These are phyloP conservation scores for Plectosphaerella sp. DNA, from an alignment of 2,329 filamentous ascomycete genomes.

Conservation along the genomic window DNA sequence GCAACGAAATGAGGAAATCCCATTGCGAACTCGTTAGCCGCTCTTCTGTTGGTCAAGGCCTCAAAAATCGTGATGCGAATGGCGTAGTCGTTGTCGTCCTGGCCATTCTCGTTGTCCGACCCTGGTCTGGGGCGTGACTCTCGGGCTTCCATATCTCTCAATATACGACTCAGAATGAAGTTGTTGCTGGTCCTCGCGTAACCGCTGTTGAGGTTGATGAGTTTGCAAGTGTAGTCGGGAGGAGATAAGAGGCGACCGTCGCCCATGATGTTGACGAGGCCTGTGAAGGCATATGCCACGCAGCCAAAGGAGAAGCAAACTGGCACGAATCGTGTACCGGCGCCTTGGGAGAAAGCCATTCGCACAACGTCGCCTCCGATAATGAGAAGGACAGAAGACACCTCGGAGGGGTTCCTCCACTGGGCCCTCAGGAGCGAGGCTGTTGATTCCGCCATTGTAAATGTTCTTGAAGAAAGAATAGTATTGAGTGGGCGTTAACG, in stretches of 20 bases:
- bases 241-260: constrained; percentile 12
- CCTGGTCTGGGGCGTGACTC: not conserved
- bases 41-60: not conserved
- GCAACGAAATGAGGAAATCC: not conserved
- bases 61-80: not conserved
- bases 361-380: constrained; percentile 15
- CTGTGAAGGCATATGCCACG: constrained; percentile 14
- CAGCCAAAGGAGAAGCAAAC: constrained; percentile 19
- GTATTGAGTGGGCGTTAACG: too few species aligned
- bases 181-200: constrained; percentile 9
- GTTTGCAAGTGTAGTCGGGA: constrained; percentile 13
- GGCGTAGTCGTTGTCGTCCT: not conserved
- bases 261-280: constrained; percentile 11
- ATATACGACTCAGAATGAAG: constrained; percentile 8
- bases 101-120: not conserved
- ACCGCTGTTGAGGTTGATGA: constrained; percentile 15
- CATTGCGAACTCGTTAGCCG: not conserved
- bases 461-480: not conserved
- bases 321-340: constrained; percentile 10
- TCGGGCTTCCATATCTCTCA: constrained; percentile 4
- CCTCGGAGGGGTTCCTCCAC: constrained; percentile 11
- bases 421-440: constrained; percentile 1
- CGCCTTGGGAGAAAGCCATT: constrained; percentile 12
- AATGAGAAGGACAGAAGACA: constrained; percentile 12
- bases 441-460: not conserved